Base-by-base conservation (phyloP, 2,329 filamentous ascomycete genomes). In the Aspergillus candidus region DNA sequence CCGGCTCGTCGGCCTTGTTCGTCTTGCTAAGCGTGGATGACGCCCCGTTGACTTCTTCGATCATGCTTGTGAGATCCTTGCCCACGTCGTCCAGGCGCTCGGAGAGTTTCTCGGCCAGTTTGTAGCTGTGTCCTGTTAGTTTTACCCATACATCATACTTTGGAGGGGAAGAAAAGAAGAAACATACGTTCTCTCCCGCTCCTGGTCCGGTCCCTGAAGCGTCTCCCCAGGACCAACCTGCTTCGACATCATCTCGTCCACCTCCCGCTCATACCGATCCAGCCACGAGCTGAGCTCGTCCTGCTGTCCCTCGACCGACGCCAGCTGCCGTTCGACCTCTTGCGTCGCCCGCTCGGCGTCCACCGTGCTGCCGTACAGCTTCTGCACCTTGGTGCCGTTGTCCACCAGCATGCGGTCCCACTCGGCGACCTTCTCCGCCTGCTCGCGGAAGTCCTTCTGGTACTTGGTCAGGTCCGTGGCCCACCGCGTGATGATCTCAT, bases 401-500 rank as follows among this genome's bases (percentile, higher is more conserved):
- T 94, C 87, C 3, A 97, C 89, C 11, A 98, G 76, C 63, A 90
- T 80, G 46, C 88, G 82, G 65, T 98, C 93, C 94, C 94, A 98
- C 35, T 79, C 77, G 11, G 89, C 86, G 11, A 97, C 88, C 52
- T 89, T 85, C 49, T 83, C 79, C 4, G 94, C 91, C 65, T 97
- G 89, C 30, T 84, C 79, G 63, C 94, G 89, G 72, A 97, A 98
- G 47, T 94, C 88, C 65, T 95, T 94, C 61, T 97, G 91, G 62
- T 98, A 96, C 61, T 94, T 94, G 41, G 89, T 86, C 39, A 98
- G 74, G 61, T 97, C 93, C 0, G 89, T 88, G 2, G 93, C 93
- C 93, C 93, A 98, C 29, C 89, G 83, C 4, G 88, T 96, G 53
- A 98, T 89, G 52, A 98, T 96, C 65, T 98, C 93, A 61, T 98